Percentiles rank a stretch among this genome's conserved stretches.
phyloP scores from a whole-genome alignment of 2,329 filamentous ascomycete genomes.

The Colletotrichum scovillei region DNA sequence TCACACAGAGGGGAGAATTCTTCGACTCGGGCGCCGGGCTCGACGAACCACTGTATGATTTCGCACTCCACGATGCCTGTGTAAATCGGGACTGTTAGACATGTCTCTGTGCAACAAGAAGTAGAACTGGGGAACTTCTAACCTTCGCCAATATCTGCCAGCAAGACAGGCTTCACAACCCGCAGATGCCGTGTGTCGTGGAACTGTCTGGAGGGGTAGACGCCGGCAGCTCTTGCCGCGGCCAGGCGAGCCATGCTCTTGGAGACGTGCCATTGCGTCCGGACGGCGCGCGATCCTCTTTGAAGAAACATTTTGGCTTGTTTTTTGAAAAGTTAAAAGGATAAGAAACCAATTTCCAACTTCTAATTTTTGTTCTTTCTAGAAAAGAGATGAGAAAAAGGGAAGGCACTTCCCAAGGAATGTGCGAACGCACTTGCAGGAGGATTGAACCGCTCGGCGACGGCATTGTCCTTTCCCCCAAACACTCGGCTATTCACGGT shows the following conservation, averaged over 20 bases:
- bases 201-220: constrained; percentile 56
- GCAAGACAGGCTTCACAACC: constrained; percentile 80
- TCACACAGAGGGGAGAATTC: constrained; percentile 98
- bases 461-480: constrained; percentile 21
- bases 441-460: constrained; percentile 19
- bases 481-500: constrained; percentile 38
- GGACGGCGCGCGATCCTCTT: constrained; percentile 60
- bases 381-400: neutral
- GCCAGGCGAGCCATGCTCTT: constrained; percentile 51
- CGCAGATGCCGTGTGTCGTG: constrained; percentile 61
- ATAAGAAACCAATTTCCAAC: neutral
- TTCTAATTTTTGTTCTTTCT: neutral
- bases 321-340: constrained; percentile 6
- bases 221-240: constrained; percentile 44
- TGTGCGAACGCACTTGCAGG: constrained; percentile 26
- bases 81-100: constrained; percentile 36
- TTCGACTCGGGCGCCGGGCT: constrained; percentile 93
- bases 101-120: neutral
- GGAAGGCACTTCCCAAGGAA: constrained; percentile 5
- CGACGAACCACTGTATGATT: constrained; percentile 99
- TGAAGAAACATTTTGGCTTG: constrained; percentile 64
- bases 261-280: constrained; percentile 62
- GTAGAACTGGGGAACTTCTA: neutral
- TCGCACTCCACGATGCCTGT: constrained; percentile 97
- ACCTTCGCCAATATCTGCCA: constrained; percentile 92